phyloP scores from a whole-genome alignment of 345 rosid species.

The Schrenkiella parvula region DNA sequence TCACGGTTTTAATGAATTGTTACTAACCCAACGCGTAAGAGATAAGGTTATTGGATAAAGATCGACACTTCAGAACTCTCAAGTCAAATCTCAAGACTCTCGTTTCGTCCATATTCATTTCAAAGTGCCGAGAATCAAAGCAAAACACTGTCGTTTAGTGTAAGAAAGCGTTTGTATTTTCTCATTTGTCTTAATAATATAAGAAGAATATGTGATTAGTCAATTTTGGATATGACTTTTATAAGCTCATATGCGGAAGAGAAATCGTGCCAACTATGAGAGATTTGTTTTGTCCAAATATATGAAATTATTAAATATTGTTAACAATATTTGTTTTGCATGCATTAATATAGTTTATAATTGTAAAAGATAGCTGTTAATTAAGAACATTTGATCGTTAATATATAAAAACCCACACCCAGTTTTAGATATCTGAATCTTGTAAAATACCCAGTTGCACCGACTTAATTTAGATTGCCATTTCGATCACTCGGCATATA shows the following conservation, averaged over 20 bases:
- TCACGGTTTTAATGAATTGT: neutral
- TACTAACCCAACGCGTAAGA: neutral
- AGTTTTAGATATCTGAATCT: no score
- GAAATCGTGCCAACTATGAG: neutral
- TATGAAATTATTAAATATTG: neutral
- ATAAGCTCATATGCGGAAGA: neutral
- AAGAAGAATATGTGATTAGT: neutral
- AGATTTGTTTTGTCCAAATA: neutral
- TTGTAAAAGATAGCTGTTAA: neutral
- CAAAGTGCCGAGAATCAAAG: neutral
- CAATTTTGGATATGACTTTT: no score
- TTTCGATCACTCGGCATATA: neutral
- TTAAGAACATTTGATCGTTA: neutral
- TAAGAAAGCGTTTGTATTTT: neutral
- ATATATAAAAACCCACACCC: neutral
- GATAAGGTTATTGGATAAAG: neutral
- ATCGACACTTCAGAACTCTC: neutral
- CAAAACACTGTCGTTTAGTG: neutral
- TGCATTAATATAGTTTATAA: neutral
- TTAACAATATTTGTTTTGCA: neutral
- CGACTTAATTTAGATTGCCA: neutral
- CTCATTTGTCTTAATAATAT: neutral
- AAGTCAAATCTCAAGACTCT: neutral
- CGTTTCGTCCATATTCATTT: neutral
- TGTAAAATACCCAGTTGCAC: no score